Conservation (phyloP, 306 rosid species). For the Hippophae gyantsensis region DNA sequence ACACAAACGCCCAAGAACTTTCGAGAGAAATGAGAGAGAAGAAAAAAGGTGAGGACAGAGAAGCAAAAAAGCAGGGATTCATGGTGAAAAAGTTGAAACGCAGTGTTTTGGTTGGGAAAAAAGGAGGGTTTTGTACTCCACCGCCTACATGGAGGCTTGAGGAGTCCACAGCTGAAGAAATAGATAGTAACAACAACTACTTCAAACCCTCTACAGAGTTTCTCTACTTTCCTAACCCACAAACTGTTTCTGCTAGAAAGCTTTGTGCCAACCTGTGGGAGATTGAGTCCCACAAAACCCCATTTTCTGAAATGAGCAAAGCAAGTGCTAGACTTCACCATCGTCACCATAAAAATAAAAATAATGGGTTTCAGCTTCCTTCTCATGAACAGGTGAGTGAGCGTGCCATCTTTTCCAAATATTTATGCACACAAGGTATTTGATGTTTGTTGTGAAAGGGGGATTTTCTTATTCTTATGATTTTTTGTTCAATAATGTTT, state of each 20-base stretch:
- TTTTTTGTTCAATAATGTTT: too few relatives aligned
- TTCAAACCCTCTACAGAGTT: slow-evolving; percentile 31
- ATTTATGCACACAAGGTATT: too few relatives aligned
- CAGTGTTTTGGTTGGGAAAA: slow-evolving; percentile 37
- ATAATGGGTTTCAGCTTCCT: slow-evolving; percentile 15
- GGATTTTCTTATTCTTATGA: too few relatives aligned
- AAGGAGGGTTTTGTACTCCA: slow-evolving; percentile 47
- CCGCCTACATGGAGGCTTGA: slow-evolving; percentile 75
- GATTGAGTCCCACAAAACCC: slow-evolving; percentile 36
- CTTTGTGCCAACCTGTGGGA: slow-evolving; percentile 75
- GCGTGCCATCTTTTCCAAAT: too few relatives aligned
- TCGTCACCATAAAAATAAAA: slow-evolving; percentile 20
- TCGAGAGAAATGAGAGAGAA: neutral
- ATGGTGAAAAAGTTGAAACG: slow-evolving; percentile 49
- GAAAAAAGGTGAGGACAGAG: slow-evolving; percentile 29
- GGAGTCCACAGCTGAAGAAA: slow-evolving; percentile 19
- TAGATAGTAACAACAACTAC: neutral
- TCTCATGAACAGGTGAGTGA: slow-evolving; percentile 34
- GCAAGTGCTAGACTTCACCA: slow-evolving; percentile 23
- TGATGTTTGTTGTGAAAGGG: too few relatives aligned
- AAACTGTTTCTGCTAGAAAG: slow-evolving; percentile 56
- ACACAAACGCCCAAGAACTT: too few relatives aligned
- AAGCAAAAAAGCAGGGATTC: slow-evolving; percentile 19
- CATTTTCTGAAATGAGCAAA: slow-evolving; percentile 33
- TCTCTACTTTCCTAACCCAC: slow-evolving; percentile 23